Conservation (phyloP, 768 basidiomycete species). For the Krasilnikovozyma curviuscula region DNA sequence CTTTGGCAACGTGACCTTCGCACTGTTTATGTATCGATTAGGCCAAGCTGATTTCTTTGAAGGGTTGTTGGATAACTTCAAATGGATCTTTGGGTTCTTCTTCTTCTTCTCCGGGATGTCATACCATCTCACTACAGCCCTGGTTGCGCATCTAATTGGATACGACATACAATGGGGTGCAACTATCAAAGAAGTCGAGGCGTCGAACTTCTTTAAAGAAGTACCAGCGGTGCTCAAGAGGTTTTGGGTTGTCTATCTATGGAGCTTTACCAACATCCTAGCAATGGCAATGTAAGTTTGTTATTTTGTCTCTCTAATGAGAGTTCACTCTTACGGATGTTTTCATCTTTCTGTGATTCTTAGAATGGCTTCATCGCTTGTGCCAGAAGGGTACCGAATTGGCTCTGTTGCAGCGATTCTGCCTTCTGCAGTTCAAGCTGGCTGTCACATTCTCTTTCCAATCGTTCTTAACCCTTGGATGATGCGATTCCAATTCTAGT, state of each 20-base stretch:
- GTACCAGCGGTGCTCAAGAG: constrained; percentile 11
- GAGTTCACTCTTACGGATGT: too few species aligned
- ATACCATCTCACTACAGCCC: constrained; percentile 13
- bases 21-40: constrained; percentile 25
- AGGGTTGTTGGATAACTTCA: constrained; percentile 22
- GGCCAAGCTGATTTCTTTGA: constrained; percentile 23
- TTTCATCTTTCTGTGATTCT: too few species aligned
- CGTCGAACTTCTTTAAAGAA: constrained; percentile 12
- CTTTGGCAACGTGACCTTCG: constrained; percentile 23
- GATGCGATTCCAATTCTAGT: too few species aligned
- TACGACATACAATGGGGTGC: constrained; percentile 11
- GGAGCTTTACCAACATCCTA: constrained; percentile 1
- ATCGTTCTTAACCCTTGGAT: too few species aligned
- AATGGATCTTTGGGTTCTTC: constrained; percentile 13
- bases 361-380: constrained; percentile 5
- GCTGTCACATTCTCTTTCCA: constrained; percentile 23
- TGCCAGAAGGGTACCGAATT: constrained; percentile 9
- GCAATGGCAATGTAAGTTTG: constrained; percentile 10
- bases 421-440: constrained; percentile 21
- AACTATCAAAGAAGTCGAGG: constrained; percentile 11
- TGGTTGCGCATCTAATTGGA: constrained; percentile 22
- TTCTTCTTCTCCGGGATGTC: constrained; percentile 10
- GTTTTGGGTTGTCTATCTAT: constrained; percentile 8
- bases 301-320: too few species aligned
- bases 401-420: constrained; percentile 16